Conservation (phyloP, 176 grass and related monocot genomes). For the Triticum turgidum region DNA sequence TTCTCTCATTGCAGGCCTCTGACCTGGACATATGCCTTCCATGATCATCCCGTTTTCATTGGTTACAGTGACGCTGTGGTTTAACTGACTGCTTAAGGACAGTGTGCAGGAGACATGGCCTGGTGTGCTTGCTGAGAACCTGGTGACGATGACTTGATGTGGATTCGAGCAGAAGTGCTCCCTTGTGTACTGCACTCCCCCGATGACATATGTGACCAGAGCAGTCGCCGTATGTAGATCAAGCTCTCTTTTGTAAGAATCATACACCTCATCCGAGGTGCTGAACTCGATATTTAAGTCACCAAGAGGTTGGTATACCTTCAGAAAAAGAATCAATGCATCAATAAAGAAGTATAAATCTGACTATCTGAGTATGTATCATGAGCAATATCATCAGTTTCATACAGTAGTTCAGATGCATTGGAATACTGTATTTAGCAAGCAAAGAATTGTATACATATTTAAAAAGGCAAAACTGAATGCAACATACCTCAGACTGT, state of each 20-base stretch:
- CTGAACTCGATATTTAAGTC: conserved; percentile 62
- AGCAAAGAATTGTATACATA: no score
- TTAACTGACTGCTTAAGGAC: conserved; percentile 53
- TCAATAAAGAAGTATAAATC: not conserved
- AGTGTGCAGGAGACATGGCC: conserved; percentile 51
- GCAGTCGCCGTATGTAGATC: conserved; percentile 63
- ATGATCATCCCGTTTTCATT: conserved; percentile 57
- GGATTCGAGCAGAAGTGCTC: conserved; percentile 76
- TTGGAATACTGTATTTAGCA: not conserved
- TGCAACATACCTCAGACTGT: conserved; percentile 31
- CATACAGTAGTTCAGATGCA: not conserved
- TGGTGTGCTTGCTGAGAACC: conserved; percentile 59
- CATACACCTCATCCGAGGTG: conserved; percentile 1
- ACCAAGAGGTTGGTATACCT: conserved; percentile 86
- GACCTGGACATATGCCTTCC: conserved; percentile 54
- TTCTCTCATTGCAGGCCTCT: conserved; percentile 20
- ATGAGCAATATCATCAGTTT: not conserved
- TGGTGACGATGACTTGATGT: conserved; percentile 56
- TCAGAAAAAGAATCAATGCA: not conserved
- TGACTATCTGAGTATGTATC: not conserved
- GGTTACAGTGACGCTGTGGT: conserved; percentile 30
- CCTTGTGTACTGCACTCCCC: conserved; percentile 57
- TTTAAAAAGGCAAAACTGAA: not conserved
- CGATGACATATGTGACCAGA: conserved; percentile 39
- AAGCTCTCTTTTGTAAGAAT: conserved; percentile 69